Base-by-base conservation (phyloP, 352 stramenopile genomes). In the Blastocystis hominis region DNA sequence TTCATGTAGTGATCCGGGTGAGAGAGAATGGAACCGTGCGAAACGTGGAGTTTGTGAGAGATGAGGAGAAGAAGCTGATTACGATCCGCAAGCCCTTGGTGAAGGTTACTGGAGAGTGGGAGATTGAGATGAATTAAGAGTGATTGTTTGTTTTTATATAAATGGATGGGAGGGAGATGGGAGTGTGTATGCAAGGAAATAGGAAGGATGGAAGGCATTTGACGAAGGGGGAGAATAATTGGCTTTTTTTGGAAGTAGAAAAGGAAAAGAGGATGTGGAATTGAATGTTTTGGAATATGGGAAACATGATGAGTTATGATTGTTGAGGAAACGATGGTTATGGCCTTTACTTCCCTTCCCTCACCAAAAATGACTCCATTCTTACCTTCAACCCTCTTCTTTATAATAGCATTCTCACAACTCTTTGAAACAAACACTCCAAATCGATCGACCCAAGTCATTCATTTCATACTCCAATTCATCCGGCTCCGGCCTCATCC, bases 41-140 rank as follows among this genome's bases (percentile, higher is more conserved):
- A 24, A 88, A 92, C 61, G 89, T 93, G 24, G 91, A 95, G 24
- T 92, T 94, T 75, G 76, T 89, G 55, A 96, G 94, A 88, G 91
- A 96, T 62, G 91, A 89, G 1, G 88, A 84, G 1, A 88, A 62
- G 9, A 91, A 95, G 75, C 84, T 90, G 62, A 79, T 96, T 34
- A 93, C 93, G 54, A 91, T 97, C 77, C 92, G 94, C 84, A 96
- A 96, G 90, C 93, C 93, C 20, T 88, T 90, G 53, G 89, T 94
- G 72, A 70, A 92, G 20, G 91, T 92, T 62, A 93, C 92, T 76
- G 91, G 92, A 55, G 90, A 91, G 62, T 95, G 92, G 92, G 88
- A 91, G 84, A 90, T 95, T 40, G 87, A 88, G 44, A 93, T 95
- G 36, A 89, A 89, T 54, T 92, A 50, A 40, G 66, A 40, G 24